Percentiles rank a stretch among this genome's conserved stretches.
Evolutionary conservation across 495 filamentous ascomycete species (phyloP).

Genomic region (Poronia punctata): DNA sequence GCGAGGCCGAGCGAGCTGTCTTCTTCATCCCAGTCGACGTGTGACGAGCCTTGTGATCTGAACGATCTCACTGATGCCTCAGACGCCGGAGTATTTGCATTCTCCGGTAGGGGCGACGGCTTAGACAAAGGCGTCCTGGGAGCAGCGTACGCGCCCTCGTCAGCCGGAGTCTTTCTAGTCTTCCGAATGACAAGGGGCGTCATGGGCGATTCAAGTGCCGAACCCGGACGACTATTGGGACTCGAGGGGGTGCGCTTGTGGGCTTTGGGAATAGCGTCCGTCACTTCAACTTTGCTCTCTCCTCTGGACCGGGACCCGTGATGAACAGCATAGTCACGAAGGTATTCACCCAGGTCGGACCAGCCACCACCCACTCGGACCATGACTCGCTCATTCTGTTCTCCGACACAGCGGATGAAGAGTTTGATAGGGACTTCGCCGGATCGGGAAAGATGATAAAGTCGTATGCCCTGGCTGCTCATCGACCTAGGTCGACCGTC

Average conservation of each 20-base stretch:
- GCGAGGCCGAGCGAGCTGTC: conserved; percentile 54
- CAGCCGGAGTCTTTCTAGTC: conserved; percentile 35
- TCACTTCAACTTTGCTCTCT: conserved; percentile 50
- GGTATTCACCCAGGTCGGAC: conserved; percentile 89
- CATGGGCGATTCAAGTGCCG: conserved; percentile 31
- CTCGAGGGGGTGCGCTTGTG: conserved; percentile 27
- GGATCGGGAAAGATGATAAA: conserved; percentile 86
- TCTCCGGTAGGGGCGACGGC: conserved; percentile 2
- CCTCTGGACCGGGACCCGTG: conserved; percentile 59
- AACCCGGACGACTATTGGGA: conserved; percentile 34
- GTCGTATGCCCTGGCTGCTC: conserved; percentile 63
- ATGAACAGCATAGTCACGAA: conserved; percentile 87
- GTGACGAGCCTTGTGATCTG: conserved; percentile 38
- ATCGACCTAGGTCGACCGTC: conserved; percentile 36
- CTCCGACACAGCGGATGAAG: conserved; percentile 85
- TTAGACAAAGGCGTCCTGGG: conserved; percentile 32
- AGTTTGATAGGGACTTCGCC: conserved; percentile 84
- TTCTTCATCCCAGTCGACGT: conserved; percentile 47
- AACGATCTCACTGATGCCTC: conserved; percentile 19
- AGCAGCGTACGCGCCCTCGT: conserved; percentile 17
- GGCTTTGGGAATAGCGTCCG: conserved; percentile 38
- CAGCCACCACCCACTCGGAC: conserved; percentile 94
- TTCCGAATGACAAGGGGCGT: conserved; percentile 43
- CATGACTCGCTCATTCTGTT: conserved; percentile 89
- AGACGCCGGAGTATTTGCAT: conserved; percentile 26